These are phyloP conservation scores for Globisporangium abappressorium DNA, from an alignment of 352 stramenopile genomes.

Conservation along the genomic window DNA sequence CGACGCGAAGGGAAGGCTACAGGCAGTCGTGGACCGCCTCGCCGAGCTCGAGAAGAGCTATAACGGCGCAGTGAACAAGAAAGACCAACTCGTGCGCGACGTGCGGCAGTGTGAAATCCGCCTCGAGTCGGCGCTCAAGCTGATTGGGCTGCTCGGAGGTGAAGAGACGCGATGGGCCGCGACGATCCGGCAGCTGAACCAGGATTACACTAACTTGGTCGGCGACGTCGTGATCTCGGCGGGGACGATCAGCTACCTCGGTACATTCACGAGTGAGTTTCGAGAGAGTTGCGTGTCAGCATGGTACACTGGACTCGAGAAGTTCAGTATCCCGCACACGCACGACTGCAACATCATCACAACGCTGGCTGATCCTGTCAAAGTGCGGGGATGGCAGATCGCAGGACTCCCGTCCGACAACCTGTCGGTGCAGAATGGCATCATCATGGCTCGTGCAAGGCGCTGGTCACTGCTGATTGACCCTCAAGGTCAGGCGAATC, in stretches of 20 bases:
- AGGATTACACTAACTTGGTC: conserved; percentile 86
- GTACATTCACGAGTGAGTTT: conserved; percentile 93
- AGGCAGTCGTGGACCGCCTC: conserved; percentile 85
- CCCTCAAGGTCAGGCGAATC: conserved; percentile 91
- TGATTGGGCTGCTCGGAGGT: conserved; percentile 88
- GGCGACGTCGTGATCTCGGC: conserved; percentile 91
- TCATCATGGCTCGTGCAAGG: conserved; percentile 89
- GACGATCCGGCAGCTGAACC: conserved; percentile 77
- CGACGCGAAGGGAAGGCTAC: conserved; percentile 78
- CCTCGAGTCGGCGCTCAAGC: conserved; percentile 87
- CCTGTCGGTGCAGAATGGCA: conserved; percentile 91
- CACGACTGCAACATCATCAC: conserved; percentile 82
- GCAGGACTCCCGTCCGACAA: conserved; percentile 89
- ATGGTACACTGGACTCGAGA: conserved; percentile 81
- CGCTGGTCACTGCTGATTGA: conserved; percentile 92
- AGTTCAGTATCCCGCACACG: conserved; percentile 79
- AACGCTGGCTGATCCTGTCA: conserved; percentile 89
- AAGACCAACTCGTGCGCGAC: conserved; percentile 78
- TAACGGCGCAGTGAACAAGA: conserved; percentile 84
- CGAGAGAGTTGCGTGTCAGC: conserved; percentile 75
- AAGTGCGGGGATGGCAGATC: conserved; percentile 90
- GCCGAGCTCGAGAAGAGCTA: conserved; percentile 89
- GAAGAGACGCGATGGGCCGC: conserved; percentile 89
- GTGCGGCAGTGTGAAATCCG: conserved; percentile 83
- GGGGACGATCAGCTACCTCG: conserved; percentile 91